Percentiles rank a stretch among this genome's conserved stretches.
Conservation (phyloP, 2,329 filamentous ascomycete species). For the Verticillium nubilum region DNA sequence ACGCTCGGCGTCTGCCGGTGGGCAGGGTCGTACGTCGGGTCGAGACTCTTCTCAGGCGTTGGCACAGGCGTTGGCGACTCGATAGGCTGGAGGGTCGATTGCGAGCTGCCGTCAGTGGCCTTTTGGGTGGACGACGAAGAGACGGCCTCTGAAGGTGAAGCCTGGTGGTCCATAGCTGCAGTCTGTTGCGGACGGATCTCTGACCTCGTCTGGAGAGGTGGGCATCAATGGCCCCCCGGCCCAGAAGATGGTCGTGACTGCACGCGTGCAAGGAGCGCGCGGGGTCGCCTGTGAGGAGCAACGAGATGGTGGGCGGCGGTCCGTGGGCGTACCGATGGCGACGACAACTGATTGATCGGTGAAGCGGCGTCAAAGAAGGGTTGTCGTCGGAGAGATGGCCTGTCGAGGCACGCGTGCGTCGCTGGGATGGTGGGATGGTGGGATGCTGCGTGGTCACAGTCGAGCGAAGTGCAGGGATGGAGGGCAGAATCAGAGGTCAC, state of each 20-base stretch:
- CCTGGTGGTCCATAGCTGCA: not conserved
- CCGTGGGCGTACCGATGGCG: no score
- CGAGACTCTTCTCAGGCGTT: not conserved
- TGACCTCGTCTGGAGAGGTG: not conserved
- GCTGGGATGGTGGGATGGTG: no score
- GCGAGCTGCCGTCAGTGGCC: not conserved
- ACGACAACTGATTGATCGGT: no score
- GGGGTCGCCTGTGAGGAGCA: no score
- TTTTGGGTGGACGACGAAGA: not conserved
- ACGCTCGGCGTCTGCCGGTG: conserved; percentile 13
- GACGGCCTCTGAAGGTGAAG: conserved; percentile 6
- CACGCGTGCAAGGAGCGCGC: not conserved
- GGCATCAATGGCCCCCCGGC: not conserved
- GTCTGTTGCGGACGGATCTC: not conserved
- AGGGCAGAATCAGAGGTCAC: no score
- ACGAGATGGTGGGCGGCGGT: no score
- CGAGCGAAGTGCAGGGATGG: no score
- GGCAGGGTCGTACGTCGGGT: conserved; percentile 11
- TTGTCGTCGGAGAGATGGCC: no score
- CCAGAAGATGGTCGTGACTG: not conserved
- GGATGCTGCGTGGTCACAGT: no score
- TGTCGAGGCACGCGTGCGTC: no score
- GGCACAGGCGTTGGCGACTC: not conserved
- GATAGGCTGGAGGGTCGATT: not conserved
- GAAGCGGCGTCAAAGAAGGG: no score